Conservation (phyloP, 1,284 basidiomycete species). For the Malassezia yamatoensis region DNA sequence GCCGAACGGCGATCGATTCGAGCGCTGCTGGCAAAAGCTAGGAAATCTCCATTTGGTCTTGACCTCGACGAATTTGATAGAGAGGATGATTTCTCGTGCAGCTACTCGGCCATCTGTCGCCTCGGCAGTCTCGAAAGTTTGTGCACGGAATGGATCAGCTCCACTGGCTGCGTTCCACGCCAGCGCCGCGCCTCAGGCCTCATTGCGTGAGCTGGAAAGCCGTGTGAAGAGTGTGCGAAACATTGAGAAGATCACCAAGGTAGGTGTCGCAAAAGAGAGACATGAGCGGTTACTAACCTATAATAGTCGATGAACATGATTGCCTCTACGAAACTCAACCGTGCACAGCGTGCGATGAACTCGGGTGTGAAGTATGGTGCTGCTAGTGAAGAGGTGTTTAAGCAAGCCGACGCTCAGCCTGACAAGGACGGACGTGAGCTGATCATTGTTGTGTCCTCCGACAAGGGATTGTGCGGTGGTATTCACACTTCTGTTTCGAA, state of each 20-base stretch:
- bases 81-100: constrained; percentile 17
- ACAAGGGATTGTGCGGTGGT: constrained; percentile 99
- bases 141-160: constrained; percentile 18
- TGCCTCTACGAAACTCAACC: constrained; percentile 90
- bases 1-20: constrained; percentile 4
- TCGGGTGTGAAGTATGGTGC: constrained; percentile 86
- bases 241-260: constrained; percentile 98
- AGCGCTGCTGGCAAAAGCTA: not conserved
- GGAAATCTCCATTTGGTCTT: not conserved
- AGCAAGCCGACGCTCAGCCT: constrained; percentile 37
- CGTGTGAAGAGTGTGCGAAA: constrained; percentile 90
- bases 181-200: constrained; percentile 74
- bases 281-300: not conserved
- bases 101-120: constrained; percentile 16
- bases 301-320: constrained; percentile 86
- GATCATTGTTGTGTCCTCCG: constrained; percentile 85
- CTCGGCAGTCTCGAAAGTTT: constrained; percentile 4
- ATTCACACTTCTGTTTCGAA: constrained; percentile 96
- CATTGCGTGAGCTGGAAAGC: constrained; percentile 90
- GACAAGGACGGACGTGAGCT: constrained; percentile 39
- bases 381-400: constrained; percentile 61
- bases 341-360: constrained; percentile 79
- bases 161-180: constrained; percentile 42
- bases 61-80: constrained; percentile 13
- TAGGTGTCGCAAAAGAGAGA: constrained; percentile 44